These are phyloP conservation scores for Monosporascus sp. DNA, from an alignment of 2,329 filamentous ascomycete genomes.

Conservation along the genomic window DNA sequence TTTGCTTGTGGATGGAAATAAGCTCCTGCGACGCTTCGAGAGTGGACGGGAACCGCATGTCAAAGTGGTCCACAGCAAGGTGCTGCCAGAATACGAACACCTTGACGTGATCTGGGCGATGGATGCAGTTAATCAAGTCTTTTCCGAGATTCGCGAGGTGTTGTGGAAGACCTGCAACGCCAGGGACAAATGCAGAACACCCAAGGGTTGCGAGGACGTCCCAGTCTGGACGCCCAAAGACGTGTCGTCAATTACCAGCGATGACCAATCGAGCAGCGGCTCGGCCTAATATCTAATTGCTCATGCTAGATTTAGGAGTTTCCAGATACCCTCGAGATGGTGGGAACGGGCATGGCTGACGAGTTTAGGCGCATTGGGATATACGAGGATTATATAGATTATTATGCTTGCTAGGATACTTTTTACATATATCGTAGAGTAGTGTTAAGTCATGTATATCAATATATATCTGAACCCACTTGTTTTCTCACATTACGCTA, in stretches of 20 bases:
- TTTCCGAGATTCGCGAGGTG: conserved; percentile 71
- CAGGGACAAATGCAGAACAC: conserved; percentile 54
- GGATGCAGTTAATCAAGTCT: conserved; percentile 78
- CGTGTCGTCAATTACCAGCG: conserved; percentile 7
- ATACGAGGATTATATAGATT: neutral
- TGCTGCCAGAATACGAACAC: conserved; percentile 87
- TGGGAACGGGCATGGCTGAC: neutral
- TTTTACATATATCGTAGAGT: no score
- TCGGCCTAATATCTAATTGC: conserved; percentile 13
- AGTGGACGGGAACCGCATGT: conserved; percentile 77
- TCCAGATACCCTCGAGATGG: conserved; percentile 1
- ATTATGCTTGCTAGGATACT: no score
- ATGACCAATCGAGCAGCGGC: conserved; percentile 28
- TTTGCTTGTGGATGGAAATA: conserved; percentile 74
- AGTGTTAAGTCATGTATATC: no score
- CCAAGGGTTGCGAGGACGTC: conserved; percentile 56
- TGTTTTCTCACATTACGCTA: no score
- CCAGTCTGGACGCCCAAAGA: conserved; percentile 29
- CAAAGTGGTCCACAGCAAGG: conserved; percentile 70
- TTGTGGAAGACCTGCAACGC: conserved; percentile 71
- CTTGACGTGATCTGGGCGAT: conserved; percentile 94
- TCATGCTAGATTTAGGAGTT: neutral
- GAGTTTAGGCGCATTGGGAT: neutral
- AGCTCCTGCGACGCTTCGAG: conserved; percentile 68
- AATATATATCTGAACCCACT: no score